phyloP scores from a whole-genome alignment of 1,284 basidiomycete species.

The Trichosporon inkin region DNA sequence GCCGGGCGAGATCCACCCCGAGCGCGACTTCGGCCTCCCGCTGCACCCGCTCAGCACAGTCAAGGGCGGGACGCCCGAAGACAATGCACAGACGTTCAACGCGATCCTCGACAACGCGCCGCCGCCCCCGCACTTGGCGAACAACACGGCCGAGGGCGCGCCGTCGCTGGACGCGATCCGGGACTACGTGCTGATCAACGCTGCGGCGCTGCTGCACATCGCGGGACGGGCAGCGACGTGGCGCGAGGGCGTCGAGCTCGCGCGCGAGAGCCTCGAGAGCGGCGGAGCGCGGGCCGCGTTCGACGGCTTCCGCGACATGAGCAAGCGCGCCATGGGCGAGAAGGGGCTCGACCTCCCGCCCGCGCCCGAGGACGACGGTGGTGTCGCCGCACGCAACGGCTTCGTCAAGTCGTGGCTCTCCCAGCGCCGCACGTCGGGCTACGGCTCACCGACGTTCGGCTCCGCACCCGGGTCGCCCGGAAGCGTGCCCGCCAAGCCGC shows the following conservation, averaged over 20 bases:
- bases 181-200: conserved; percentile 81
- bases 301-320: conserved; percentile 54
- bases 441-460: background rate
- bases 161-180: conserved; percentile 59
- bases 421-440: conserved; percentile 12
- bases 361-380: conserved; percentile 48
- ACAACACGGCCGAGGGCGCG: conserved; percentile 51
- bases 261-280: conserved; percentile 65
- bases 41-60: conserved; percentile 67
- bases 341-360: conserved; percentile 31
- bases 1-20: conserved; percentile 50
- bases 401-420: conserved; percentile 47
- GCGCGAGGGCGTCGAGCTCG: conserved; percentile 67
- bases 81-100: conserved; percentile 58
- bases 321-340: conserved; percentile 48
- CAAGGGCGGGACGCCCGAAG: conserved; percentile 64
- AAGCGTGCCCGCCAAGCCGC: background rate
- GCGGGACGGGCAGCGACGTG: conserved; percentile 67
- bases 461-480: background rate
- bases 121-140: conserved; percentile 43
- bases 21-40: conserved; percentile 64
- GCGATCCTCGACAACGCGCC: conserved; percentile 52
- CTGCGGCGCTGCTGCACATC: conserved; percentile 74
- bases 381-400: conserved; percentile 50
- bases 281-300: conserved; percentile 74